Evolutionary conservation across 495 filamentous ascomycete genomes (phyloP), one percentile per base, ranked within the genome.

Genomic region (Podospora conica): DNA sequence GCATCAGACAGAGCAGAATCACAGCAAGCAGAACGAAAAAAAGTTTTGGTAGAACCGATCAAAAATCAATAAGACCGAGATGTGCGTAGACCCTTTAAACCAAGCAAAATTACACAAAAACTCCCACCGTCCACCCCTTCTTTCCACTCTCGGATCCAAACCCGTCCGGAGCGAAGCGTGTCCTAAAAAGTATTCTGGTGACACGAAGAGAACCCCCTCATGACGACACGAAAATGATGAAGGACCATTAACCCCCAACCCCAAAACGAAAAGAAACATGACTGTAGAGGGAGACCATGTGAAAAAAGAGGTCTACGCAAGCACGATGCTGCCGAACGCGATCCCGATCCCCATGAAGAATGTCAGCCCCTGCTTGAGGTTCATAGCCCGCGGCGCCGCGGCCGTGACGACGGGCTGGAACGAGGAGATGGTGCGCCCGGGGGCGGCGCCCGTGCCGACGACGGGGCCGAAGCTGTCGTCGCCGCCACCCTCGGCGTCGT

Each of bases 281-380:
- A 57, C 5, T n/a, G n/a, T 5, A n/a, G 4, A 18, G 33, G 3
- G 0, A 18, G n/a, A 40, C 33, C 31, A 48, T 48, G 33, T 48
- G 18, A 18, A 48, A 40, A 48, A 18, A n/a, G n/a, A n/a, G n/a
- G 33, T 48, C 33, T 48, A 48, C 33, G 33, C 33, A n/a, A 48
- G 33, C 33, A 48, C 33, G 6, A 63, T 24, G 53, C 55, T 63
- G 2, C 69, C 71, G 12, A 65, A 68, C 9, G 71, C 58, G 20
- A 76, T 58, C 33, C 67, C 68, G 23, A 76, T 29, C 11, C 71
- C 71, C 15, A 61, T 66, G 21, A 72, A 56, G 9, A 77, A 24
- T 9, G 69, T 62, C 59, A 76, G 54, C 2, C 69, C 69, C 20
- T 66, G 66, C 68, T 72, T 71, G 60, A 73, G 9, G 10, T 57